Conservation (phyloP, 2,329 filamentous ascomycete species). For the Botrytis pseudocinerea region DNA sequence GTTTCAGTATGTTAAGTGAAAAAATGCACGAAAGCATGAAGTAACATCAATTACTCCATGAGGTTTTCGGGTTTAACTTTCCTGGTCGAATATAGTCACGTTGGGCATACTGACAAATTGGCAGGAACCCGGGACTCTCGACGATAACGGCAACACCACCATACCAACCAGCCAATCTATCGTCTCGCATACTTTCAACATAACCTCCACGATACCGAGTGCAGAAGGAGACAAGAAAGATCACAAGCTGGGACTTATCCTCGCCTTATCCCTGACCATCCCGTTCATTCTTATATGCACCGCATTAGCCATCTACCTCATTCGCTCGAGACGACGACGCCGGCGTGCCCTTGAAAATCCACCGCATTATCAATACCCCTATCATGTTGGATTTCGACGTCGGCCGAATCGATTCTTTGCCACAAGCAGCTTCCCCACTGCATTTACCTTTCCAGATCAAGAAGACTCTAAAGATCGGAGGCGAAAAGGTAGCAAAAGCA, state of each 20-base stretch:
- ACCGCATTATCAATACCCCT: conserved; percentile 17
- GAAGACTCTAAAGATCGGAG: background rate
- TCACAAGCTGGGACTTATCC: conserved; percentile 18
- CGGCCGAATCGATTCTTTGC: conserved; percentile 4
- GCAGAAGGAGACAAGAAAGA: conserved; percentile 5
- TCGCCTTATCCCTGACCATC: conserved; percentile 18
- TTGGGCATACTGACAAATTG: background rate
- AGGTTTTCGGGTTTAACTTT: background rate
- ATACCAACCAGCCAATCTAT: background rate
- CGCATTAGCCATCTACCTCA: conserved; percentile 12
- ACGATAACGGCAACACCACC: conserved; percentile 10
- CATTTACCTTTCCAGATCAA: background rate
- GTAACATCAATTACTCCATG: background rate
- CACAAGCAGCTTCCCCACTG: background rate
- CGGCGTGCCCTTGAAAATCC: background rate
- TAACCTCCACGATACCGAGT: conserved; percentile 6
- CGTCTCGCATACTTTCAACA: conserved; percentile 14
- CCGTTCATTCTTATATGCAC: conserved; percentile 19
- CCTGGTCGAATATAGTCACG: background rate
- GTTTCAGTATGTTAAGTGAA: background rate
- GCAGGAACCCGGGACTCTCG: conserved; percentile 8
- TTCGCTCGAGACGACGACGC: conserved; percentile 11
- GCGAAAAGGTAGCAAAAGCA: background rate
- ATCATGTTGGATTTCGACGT: conserved; percentile 16
- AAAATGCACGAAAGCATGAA: background rate